These are phyloP conservation scores for Dictyostelium intermedium DNA, from an alignment of 78 protist genomes.

Conservation along the genomic window DNA sequence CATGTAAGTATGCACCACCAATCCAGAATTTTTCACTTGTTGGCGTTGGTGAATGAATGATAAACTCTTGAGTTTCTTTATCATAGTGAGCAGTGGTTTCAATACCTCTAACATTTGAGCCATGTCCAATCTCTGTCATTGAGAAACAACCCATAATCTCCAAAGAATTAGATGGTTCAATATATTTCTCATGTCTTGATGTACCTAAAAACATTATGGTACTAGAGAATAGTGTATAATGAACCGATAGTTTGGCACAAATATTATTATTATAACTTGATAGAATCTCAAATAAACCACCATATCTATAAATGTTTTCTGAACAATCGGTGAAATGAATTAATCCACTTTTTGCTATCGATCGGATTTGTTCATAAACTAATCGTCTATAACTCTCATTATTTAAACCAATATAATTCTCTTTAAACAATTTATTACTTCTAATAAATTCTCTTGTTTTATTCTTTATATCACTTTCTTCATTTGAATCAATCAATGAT, in stretches of 20 bases:
- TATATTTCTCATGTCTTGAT: constrained; percentile 54
- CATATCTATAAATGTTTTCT: background rate
- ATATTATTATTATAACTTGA: constrained; percentile 12
- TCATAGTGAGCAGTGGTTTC: constrained; percentile 84
- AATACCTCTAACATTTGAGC: constrained; percentile 80
- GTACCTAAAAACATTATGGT: constrained; percentile 50
- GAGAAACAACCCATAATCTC: constrained; percentile 44
- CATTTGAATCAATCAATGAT: background rate
- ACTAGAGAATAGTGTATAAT: constrained; percentile 68
- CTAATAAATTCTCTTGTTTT: background rate
- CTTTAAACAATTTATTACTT: background rate
- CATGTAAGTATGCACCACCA: constrained; percentile 75
- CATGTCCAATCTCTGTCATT: constrained; percentile 85
- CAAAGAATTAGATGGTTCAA: constrained; percentile 26
- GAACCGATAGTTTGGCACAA: constrained; percentile 55
- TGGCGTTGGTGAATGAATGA: constrained; percentile 83
- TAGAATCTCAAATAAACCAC: background rate
- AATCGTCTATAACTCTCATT: background rate
- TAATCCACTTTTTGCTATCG: background rate
- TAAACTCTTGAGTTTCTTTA: constrained; percentile 71
- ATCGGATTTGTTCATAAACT: constrained; percentile 9
- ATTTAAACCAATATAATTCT: background rate
- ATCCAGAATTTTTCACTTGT: constrained; percentile 93
- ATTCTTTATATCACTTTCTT: background rate
- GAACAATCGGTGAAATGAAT: background rate